A percentile compares a stretch with the other conserved stretches of the same genome.
These are phyloP conservation scores for Cyclocybe cylindracea DNA, from an alignment of 768 basidiomycete species.

Conservation along the genomic window DNA sequence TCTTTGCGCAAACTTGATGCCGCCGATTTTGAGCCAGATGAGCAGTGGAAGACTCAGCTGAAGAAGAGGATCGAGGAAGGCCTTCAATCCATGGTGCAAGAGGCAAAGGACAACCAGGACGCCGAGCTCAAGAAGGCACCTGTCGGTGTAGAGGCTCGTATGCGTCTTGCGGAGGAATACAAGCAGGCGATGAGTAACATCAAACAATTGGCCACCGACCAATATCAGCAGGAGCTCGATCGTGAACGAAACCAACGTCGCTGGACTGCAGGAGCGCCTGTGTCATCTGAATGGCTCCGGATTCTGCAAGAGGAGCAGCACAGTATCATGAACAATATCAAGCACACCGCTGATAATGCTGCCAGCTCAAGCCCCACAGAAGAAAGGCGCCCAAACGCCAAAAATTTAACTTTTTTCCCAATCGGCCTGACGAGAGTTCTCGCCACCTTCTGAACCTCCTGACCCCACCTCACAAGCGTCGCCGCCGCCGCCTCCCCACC, in stretches of 20 bases:
- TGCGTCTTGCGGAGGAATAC: slow-evolving; percentile 40
- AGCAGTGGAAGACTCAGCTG: slow-evolving; percentile 52
- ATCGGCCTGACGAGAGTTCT: too few relatives aligned
- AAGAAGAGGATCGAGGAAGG: slow-evolving; percentile 50
- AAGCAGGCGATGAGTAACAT: slow-evolving; percentile 43
- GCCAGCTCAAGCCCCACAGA: slow-evolving; percentile 4
- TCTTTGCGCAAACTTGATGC: slow-evolving; percentile 21
- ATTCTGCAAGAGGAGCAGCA: slow-evolving; percentile 36
- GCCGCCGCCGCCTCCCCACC: too few relatives aligned
- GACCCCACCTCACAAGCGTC: too few relatives aligned
- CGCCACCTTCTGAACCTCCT: too few relatives aligned
- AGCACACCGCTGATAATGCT: slow-evolving; percentile 27
- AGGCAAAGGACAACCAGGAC: slow-evolving; percentile 61
- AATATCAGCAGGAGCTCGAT: slow-evolving; percentile 43
- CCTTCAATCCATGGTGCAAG: slow-evolving; percentile 47
- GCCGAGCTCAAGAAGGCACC: slow-evolving; percentile 48
- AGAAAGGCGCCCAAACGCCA: too few relatives aligned
- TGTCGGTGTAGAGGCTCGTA: slow-evolving; percentile 28
- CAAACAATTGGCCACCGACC: slow-evolving; percentile 43
- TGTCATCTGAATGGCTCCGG: slow-evolving; percentile 28
- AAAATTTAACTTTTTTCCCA: too few relatives aligned
- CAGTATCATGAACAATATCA: slow-evolving; percentile 49
- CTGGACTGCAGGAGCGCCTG: slow-evolving; percentile 42
- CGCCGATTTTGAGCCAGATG: slow-evolving; percentile 51
- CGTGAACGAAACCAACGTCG: slow-evolving; percentile 52